Base-by-base conservation (phyloP, 2,329 filamentous ascomycete species). In the Xylaria hypoxylon region DNA sequence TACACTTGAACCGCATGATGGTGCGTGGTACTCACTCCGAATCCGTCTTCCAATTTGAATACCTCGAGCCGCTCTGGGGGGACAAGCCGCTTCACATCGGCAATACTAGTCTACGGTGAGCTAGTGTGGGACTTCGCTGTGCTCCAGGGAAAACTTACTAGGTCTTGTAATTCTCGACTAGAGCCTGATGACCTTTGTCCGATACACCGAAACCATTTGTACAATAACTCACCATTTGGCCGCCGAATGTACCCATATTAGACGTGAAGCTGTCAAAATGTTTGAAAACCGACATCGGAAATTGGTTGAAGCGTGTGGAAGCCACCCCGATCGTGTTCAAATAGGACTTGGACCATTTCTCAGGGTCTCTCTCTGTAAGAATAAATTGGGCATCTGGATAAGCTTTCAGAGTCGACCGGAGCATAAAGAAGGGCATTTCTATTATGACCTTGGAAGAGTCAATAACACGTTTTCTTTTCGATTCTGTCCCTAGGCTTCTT, bases 361-460 rank as follows among this genome's bases (percentile, higher is more conserved):
- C 73, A 2, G 75, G 74, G 0, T 77, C 70, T 15, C 79, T 74
- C 58, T 80, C 77, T 2, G 73, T 76, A 15, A 80, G 71, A 17
- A 80, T 75, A 59, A 79, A 80, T 56, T 76, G 79, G 22, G 78
- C 77, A 22, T 79, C 71, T 0, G 79, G 78, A 42, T 79, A 79
- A 4, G 72, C 70, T 13, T 74, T 70, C 5, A 79, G 44, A 22
- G 69, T 57, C 22, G 76, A 76, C 7, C 70, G 74, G 5, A 77
- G 68, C 65, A 80, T 77, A 63, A 78, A 75, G 47, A 74, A 74
- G 11, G 74, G 71, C 69, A 77, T 74, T 64, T 77, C 75, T 66
- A 74, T 72, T 48, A 77, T 72, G 47, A 73, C 48, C 74, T 74
- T 38, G 38, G 1, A 38, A 45, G 1, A 19, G 31, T 47, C 63